Conservation (phyloP, 805 yeast species). For the Candida ortonii region DNA sequence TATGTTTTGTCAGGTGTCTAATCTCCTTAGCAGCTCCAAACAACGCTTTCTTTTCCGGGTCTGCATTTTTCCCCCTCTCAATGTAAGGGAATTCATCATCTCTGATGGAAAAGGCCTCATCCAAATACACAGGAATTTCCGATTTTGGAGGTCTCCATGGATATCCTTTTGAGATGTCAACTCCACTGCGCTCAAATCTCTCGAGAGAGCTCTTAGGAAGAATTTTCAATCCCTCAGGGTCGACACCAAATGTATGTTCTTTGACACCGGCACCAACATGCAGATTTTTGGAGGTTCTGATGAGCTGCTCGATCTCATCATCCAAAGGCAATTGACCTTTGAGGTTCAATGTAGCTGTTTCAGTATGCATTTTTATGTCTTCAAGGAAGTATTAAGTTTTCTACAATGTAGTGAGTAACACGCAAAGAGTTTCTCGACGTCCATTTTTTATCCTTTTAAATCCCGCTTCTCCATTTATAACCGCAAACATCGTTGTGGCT, state of each 20-base stretch:
- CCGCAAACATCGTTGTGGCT: conserved; percentile 1
- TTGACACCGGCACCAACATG: conserved; percentile 3
- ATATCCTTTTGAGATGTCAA: conserved; percentile 36
- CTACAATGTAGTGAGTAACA: background rate
- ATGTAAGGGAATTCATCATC: conserved; percentile 31
- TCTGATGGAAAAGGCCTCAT: conserved; percentile 37
- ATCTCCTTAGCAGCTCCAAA: conserved; percentile 40
- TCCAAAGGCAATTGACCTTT: conserved; percentile 11
- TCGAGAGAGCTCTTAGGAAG: conserved; percentile 25
- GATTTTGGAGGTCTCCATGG: conserved; percentile 34
- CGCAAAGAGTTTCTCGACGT: background rate
- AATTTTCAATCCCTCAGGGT: conserved; percentile 21
- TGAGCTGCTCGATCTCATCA: conserved; percentile 16
- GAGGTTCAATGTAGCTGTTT: conserved; percentile 12
- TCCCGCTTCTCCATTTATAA: background rate
- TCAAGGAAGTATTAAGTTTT: background rate
- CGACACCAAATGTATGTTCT: conserved; percentile 7
- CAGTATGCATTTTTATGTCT: conserved; percentile 8
- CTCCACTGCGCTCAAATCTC: conserved; percentile 34
- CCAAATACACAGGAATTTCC: conserved; percentile 35
- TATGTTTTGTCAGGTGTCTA: conserved; percentile 39
- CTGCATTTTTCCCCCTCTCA: conserved; percentile 35
- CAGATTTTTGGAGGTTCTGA: conserved; percentile 11
- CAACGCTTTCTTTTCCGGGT: conserved; percentile 39
- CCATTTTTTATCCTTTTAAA: background rate